A percentile compares a stretch with the other conserved stretches of the same genome.
Evolutionary conservation across 1,284 basidiomycete genomes (phyloP).

Genomic region (Singerocomus inundabilis): DNA sequence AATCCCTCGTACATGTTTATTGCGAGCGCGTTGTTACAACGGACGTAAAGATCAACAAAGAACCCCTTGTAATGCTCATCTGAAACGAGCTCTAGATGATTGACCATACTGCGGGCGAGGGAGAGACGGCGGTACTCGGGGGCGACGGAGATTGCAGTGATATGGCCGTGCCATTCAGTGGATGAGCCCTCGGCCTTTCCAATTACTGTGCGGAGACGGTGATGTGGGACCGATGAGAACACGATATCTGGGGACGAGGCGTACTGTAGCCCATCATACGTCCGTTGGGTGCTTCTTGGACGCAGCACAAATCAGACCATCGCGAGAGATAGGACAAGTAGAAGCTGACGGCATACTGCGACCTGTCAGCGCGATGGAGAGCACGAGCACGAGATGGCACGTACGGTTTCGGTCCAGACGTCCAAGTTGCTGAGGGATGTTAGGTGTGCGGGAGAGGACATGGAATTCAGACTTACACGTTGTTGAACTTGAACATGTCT

Average conservation of each 20-base stretch:
- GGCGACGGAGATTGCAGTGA: slow-evolving; percentile 89
- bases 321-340: slow-evolving; percentile 84
- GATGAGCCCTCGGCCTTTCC: slow-evolving; percentile 81
- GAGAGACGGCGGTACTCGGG: slow-evolving; percentile 86
- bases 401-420: slow-evolving; percentile 90
- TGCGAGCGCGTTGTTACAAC: slow-evolving; percentile 75
- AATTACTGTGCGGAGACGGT: slow-evolving; percentile 53
- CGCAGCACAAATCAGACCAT: slow-evolving; percentile 88
- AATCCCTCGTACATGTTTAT: slow-evolving; percentile 84
- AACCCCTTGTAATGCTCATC: slow-evolving; percentile 73
- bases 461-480: slow-evolving; percentile 53
- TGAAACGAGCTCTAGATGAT: slow-evolving; percentile 77
- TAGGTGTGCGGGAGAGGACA: background rate
- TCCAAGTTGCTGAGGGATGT: slow-evolving; percentile 72
- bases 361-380: slow-evolving; percentile 4
- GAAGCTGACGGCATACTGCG: slow-evolving; percentile 80
- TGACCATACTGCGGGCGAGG: slow-evolving; percentile 81
- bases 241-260: slow-evolving; percentile 22
- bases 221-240: slow-evolving; percentile 7
- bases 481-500: slow-evolving; percentile 91
- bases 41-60: slow-evolving; percentile 91
- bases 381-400: slow-evolving; percentile 21
- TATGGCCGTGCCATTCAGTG: slow-evolving; percentile 83
- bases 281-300: slow-evolving; percentile 75
- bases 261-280: slow-evolving; percentile 85